These are phyloP conservation scores for Pseudocercospora cruenta DNA, from an alignment of 2,329 filamentous ascomycete species.

Conservation along the genomic window DNA sequence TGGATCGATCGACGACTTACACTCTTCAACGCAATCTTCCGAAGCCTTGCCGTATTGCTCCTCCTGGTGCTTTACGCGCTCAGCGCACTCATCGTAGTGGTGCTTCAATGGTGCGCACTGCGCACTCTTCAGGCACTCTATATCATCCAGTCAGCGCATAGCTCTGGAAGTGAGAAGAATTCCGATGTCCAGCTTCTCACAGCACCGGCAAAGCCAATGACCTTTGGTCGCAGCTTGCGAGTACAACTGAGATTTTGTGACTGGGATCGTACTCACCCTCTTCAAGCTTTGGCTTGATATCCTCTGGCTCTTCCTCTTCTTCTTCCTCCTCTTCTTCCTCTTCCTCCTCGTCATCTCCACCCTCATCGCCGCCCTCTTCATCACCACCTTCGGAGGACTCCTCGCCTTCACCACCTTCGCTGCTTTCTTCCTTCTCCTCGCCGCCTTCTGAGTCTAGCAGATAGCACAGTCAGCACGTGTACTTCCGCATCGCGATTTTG, in stretches of 20 bases:
- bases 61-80: constrained; percentile 79
- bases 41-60: constrained; percentile 73
- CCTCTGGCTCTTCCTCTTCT: constrained; percentile 78
- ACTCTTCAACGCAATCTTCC: constrained; percentile 99
- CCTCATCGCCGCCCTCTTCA: constrained; percentile 46
- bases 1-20: constrained; percentile 62
- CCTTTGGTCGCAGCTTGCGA: background rate
- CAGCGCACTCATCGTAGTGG: constrained; percentile 97
- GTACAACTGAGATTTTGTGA: background rate
- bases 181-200: background rate
- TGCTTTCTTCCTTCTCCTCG: constrained; percentile 7
- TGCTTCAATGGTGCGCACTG: constrained; percentile 89
- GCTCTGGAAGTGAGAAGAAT: too few species aligned
- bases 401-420: constrained; percentile 31
- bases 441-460: background rate
- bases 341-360: constrained; percentile 66
- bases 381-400: constrained; percentile 40
- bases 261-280: constrained; percentile 69
- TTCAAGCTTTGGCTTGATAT: constrained; percentile 85
- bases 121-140: constrained; percentile 88
- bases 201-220: background rate
- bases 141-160: constrained; percentile 19
- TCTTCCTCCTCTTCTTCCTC: constrained; percentile 80
- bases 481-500: background rate
- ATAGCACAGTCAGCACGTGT: background rate